Evolutionary conservation across 805 yeast genomes (phyloP), one percentile per base, ranked within the genome.

Genomic region (Kodamaea fukazawae): DNA sequence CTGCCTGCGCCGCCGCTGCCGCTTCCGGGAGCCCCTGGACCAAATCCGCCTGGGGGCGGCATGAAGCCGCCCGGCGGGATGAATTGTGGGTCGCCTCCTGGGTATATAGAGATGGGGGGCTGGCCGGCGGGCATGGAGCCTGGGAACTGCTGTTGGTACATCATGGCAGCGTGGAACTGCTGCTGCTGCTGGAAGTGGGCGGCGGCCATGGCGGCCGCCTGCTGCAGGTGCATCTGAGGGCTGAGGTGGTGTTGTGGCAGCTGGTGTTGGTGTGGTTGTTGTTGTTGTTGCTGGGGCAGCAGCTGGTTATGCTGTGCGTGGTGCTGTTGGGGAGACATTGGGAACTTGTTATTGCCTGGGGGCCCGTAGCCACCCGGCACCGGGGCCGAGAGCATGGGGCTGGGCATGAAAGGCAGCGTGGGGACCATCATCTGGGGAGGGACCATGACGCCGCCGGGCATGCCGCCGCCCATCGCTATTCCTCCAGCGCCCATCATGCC

Each of bases 121-220:
- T 60, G 65, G 3, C 63, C 65, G 11, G 62, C 63, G 2, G 68
- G 62, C 16, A 57, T 48, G 8, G 58, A 61, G 2, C 54, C 60
- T 11, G 55, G 61, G 29, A 55, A 49, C 42, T 55, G 63, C 42
- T 63, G 70, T 38, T 66, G 68, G 42, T 62, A 62, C 54, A 63
- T 50, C 67, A 65, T 62, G 12, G 70, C 67, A 10, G 64, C 65
- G 26, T 57, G 65, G 46, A 54, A 50, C 43, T 61, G 66, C 37
- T 67, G 71, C 39, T 62, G 47, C 36, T 38, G 42, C 29, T 43
- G 68, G 44, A 57, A 59, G 30, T 59, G 63, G 2, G 60, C 60
- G 9, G 62, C 65, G 10, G 59, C 60, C 5, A 54, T 54, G 30
- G 49, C 54, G 2, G 50, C 48, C 7, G 48, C 43, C 32, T 47